A percentile compares a stretch with the other conserved stretches of the same genome.
Evolutionary conservation across 106 monocot genomes (phyloP).

Genomic region (Apostasia ramifera): DNA sequence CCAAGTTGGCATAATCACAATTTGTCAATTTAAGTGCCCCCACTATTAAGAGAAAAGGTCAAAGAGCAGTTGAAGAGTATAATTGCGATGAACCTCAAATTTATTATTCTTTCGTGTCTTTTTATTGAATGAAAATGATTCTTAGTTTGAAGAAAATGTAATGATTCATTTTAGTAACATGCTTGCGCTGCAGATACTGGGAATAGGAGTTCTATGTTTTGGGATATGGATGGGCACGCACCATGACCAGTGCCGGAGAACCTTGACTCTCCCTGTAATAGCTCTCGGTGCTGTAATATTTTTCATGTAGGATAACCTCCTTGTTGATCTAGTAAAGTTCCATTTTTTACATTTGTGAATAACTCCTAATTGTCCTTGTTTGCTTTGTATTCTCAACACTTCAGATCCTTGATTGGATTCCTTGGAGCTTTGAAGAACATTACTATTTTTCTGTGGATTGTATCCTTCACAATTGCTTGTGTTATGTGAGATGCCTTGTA

Average conservation of each 20-base stretch:
- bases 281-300: slow-evolving; percentile 78
- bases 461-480: slow-evolving; percentile 52
- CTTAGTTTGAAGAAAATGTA: neutral
- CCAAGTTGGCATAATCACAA: too few relatives aligned
- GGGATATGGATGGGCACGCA: slow-evolving; percentile 95
- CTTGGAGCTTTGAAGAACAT: slow-evolving; percentile 77
- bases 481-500: neutral
- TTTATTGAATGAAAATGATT: neutral
- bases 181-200: slow-evolving; percentile 46
- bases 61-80: neutral
- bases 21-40: too few relatives aligned
- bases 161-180: neutral
- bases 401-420: slow-evolving; percentile 90
- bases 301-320: slow-evolving; percentile 45
- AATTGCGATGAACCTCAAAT: neutral
- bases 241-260: slow-evolving; percentile 74
- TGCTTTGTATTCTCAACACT: slow-evolving; percentile 14
- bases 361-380: slow-evolving; percentile 1
- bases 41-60: neutral
- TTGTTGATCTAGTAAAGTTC: neutral
- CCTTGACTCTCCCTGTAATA: slow-evolving; percentile 80
- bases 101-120: neutral
- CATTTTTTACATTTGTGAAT: neutral
- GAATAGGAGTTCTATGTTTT: slow-evolving; percentile 67
- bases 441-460: slow-evolving; percentile 61